Base-by-base conservation (phyloP, 345 rosid genomes). In the Arabidopsis arenosa region DNA sequence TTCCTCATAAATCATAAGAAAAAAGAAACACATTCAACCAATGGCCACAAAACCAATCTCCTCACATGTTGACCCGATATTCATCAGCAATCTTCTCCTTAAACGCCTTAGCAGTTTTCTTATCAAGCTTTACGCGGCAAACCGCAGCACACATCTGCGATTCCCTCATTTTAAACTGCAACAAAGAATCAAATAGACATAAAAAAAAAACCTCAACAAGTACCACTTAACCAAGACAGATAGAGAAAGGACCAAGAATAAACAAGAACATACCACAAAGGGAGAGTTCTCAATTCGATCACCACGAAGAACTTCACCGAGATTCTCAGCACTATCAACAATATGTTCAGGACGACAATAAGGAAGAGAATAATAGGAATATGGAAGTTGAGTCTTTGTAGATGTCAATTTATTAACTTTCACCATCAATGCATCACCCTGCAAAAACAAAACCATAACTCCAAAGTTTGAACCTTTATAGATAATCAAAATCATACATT, bases 231-330 rank as follows among this genome's bases (percentile, higher is more conserved):
- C n/a, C 39, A 67, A 30, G 23, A 36, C 48, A 52, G 26, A 56
- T 6, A 56, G 7, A 57, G 18, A 39, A 53, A 47, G 21, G 15
- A 66, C 13, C 7, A 36, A 33, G 37, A 9, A 14, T 3, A 43
- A 30, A 9, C 8, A 23, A 41, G 14, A 72, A 75, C 82, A 72
- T 73, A 89, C 96, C 82, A 84, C 89, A 84, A 86, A 88, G 23
- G 92, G 97, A 66, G 97, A 89, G 81, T 92, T 92, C 63, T 92
- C 97, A 43, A 92, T 92, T 33, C 96, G 92, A 79, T 91, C 97
- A 54, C 97, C 97, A 39, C 95, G 90, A 57, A 89, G 93, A 79
- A 93, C 97, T 85, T 93, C 98, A 49, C 98, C 97, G 12, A 91
- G 97, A 84, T 93, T 93, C 84, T 93, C 98, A 5, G 91, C 89